A percentile compares a stretch with the other conserved stretches of the same genome.
Conservation (phyloP, 148 eudicot species). For the Pouteria glomerata region DNA sequence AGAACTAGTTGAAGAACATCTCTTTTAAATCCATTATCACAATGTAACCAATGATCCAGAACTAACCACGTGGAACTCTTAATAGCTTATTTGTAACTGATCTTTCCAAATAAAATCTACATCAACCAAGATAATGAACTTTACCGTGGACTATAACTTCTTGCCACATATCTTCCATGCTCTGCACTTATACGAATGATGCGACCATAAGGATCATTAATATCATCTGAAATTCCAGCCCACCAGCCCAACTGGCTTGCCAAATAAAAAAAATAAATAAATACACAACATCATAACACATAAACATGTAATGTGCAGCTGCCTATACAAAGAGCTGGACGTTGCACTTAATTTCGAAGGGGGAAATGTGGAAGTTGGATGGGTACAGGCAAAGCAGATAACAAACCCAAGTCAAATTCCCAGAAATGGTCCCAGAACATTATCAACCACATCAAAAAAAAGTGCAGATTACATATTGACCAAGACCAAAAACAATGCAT, state of each 20-base stretch:
- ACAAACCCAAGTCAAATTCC: neutral
- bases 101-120: neutral
- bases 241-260: conserved; percentile 93
- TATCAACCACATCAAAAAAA: neutral
- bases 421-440: neutral
- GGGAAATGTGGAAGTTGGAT: neutral
- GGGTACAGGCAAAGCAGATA: neutral
- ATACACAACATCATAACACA: neutral
- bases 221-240: conserved; percentile 84
- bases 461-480: neutral
- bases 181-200: conserved; percentile 93
- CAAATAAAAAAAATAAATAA: conserved; percentile 6
- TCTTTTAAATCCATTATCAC: neutral
- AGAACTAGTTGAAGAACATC: neutral
- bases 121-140: neutral
- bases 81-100: no score
- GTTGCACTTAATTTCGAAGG: neutral
- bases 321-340: neutral
- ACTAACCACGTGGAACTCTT: no score
- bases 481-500: neutral
- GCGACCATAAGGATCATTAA: conserved; percentile 72
- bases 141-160: conserved; percentile 91
- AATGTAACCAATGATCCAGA: neutral
- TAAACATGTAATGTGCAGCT: neutral
- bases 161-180: conserved; percentile 93